phyloP scores from a whole-genome alignment of 345 rosid genomes.

The Erucastrum elatum region DNA sequence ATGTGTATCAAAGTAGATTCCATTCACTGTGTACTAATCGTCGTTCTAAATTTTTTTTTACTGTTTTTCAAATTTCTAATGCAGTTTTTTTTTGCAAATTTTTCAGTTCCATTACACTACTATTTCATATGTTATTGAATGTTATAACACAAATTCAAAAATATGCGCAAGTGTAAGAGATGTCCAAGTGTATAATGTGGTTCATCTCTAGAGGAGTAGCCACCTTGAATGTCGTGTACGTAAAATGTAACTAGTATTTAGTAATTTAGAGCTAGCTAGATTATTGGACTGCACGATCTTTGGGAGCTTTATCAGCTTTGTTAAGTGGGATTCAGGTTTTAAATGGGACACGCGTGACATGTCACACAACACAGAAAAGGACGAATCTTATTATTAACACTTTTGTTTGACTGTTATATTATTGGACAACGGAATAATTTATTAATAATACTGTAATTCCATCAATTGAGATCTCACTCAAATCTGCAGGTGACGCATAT shows the following conservation, averaged over 20 bases:
- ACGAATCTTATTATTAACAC: conserved; percentile 13
- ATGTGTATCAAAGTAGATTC: background rate
- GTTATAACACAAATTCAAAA: background rate
- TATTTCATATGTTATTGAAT: background rate
- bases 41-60: background rate
- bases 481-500: background rate
- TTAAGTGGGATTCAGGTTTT: conserved; percentile 31
- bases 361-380: conserved; percentile 20
- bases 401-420: conserved; percentile 3
- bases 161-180: background rate
- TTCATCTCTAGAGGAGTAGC: background rate
- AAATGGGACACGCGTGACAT: conserved; percentile 33
- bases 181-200: background rate
- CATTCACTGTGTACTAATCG: background rate
- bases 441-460: background rate
- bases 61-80: background rate
- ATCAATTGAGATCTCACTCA: background rate
- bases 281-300: conserved; percentile 31
- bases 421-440: background rate
- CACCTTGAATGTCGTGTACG: conserved; percentile 27
- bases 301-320: conserved; percentile 29
- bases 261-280: background rate
- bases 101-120: background rate
- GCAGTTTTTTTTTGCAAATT: background rate
- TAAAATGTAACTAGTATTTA: background rate